These are phyloP conservation scores for Backusella circina DNA, from an alignment of 192 early-diverging fungal genomes.

Conservation along the genomic window DNA sequence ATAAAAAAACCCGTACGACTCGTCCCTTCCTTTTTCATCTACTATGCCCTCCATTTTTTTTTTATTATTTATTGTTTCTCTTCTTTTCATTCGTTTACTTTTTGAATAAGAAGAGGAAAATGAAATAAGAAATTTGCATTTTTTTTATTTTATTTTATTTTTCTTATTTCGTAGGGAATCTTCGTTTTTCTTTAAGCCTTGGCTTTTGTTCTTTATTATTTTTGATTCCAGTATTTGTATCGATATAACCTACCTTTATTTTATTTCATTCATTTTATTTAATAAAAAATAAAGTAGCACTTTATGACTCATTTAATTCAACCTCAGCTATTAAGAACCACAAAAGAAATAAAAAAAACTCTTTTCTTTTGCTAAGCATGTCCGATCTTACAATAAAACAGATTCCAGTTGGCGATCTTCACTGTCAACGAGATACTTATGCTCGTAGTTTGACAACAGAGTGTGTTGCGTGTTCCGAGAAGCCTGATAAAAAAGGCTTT, in stretches of 20 bases:
- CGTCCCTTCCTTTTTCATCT: neutral
- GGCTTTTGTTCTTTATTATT: neutral
- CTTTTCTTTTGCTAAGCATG: neutral
- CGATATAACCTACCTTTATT: neutral
- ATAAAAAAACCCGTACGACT: neutral
- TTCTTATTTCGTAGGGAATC: neutral
- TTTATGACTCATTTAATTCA: no score
- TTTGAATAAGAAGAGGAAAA: neutral
- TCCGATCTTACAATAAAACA: conserved; percentile 23
- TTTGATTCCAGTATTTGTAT: neutral
- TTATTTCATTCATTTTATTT: neutral
- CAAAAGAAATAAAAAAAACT: neutral
- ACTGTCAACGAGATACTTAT: conserved; percentile 59
- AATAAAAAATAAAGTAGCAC: no score
- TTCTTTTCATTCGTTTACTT: neutral
- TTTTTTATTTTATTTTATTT: neutral
- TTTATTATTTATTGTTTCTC: neutral
- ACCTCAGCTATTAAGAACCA: no score
- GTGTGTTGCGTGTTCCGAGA: conserved; percentile 50
- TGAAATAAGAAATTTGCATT: no score
- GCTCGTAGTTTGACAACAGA: conserved; percentile 38
- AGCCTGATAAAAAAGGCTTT: conserved; percentile 51
- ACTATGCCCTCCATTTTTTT: neutral
- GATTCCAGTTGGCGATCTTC: conserved; percentile 54
- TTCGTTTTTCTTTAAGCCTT: no score